phyloP scores from a whole-genome alignment of 306 rosid genomes.

The Mucuna pruriens region DNA sequence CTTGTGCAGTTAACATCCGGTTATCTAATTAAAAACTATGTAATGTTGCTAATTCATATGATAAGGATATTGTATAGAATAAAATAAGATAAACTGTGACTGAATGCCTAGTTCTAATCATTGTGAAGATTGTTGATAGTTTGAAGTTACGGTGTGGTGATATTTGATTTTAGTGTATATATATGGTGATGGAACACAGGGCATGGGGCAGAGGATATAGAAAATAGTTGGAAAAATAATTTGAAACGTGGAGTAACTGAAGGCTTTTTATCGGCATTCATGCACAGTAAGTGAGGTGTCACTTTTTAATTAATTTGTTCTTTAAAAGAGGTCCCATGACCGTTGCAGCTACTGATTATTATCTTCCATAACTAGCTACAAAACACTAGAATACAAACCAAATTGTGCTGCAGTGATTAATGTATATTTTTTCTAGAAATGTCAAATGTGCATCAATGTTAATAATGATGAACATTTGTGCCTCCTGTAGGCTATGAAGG shows the following conservation, averaged over 20 bases:
- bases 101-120: background rate
- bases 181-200: background rate
- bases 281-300: background rate
- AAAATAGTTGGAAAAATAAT: background rate
- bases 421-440: slow-evolving; percentile 1
- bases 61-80: background rate
- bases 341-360: background rate
- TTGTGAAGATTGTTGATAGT: background rate
- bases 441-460: background rate
- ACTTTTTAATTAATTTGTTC: background rate
- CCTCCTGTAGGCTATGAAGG: slow-evolving; percentile 73
- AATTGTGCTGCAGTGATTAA: background rate
- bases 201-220: background rate
- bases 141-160: background rate
- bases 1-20: background rate
- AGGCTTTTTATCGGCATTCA: background rate
- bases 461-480: slow-evolving; percentile 35
- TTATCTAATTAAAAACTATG: background rate
- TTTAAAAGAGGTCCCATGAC: background rate
- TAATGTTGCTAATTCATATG: slow-evolving; percentile 4
- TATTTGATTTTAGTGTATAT: background rate
- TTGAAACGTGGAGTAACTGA: background rate
- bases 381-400: background rate
- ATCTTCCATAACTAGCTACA: slow-evolving; percentile 3
- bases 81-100: background rate